A percentile compares a stretch with the other conserved stretches of the same genome.
These are phyloP conservation scores for Dictyostelium capitatum DNA, from an alignment of 78 protist species.

Conservation along the genomic window DNA sequence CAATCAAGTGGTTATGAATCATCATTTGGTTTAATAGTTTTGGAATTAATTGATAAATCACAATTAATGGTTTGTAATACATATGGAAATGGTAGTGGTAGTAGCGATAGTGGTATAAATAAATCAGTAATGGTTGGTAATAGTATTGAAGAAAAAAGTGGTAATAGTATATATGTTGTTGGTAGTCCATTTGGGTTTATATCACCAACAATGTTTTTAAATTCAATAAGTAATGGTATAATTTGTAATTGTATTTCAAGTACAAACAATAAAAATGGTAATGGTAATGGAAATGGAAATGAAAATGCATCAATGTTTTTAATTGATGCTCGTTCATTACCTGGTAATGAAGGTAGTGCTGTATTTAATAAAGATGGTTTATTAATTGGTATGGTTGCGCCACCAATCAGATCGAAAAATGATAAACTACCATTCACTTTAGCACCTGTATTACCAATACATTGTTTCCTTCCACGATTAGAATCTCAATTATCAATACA, in stretches of 20 bases:
- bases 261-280: neutral
- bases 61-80: neutral
- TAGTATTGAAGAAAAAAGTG: constrained; percentile 8
- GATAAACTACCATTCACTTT: constrained; percentile 73
- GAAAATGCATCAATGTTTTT: constrained; percentile 13
- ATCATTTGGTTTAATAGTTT: constrained; percentile 39
- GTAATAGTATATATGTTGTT: constrained; percentile 24
- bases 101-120: too few relatives aligned
- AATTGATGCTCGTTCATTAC: constrained; percentile 74
- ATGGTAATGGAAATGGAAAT: neutral
- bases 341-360: constrained; percentile 76
- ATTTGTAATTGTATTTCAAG: constrained; percentile 41
- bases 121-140: constrained; percentile 26
- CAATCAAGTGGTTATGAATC: neutral
- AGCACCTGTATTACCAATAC: constrained; percentile 42
- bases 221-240: constrained; percentile 47
- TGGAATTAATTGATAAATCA: constrained; percentile 8
- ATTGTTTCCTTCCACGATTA: constrained; percentile 1
- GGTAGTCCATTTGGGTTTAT: constrained; percentile 75
- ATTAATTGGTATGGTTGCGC: constrained; percentile 36
- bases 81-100: too few relatives aligned
- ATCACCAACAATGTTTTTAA: constrained; percentile 77
- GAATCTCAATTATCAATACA: neutral
- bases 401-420: constrained; percentile 63
- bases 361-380: constrained; percentile 26